Evolutionary conservation across 345 rosid species (phyloP).

Genomic region (Populus ilicifolia): DNA sequence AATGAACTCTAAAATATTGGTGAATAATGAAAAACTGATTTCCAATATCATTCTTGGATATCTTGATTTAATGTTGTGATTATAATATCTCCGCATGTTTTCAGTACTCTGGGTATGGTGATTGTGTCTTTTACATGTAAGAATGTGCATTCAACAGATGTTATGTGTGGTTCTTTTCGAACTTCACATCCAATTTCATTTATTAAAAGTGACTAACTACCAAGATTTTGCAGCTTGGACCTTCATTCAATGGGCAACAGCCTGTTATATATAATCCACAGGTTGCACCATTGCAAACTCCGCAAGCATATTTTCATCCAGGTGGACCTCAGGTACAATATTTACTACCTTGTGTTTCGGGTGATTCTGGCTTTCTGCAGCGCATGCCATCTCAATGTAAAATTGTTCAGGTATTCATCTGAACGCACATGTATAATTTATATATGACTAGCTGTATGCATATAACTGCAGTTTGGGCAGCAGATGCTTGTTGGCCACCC

Average conservation of each 20-base stretch:
- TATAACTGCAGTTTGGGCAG: constrained; percentile 55
- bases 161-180: background rate
- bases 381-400: background rate
- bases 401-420: background rate
- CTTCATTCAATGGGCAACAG: constrained; percentile 59
- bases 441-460: constrained; percentile 13
- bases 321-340: constrained; percentile 64
- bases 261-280: constrained; percentile 60
- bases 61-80: background rate
- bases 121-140: background rate
- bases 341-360: background rate
- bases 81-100: background rate
- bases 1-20: background rate
- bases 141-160: background rate
- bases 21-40: background rate
- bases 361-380: background rate
- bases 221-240: constrained; percentile 52
- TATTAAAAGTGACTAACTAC: constrained; percentile 10
- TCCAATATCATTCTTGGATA: background rate
- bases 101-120: background rate
- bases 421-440: background rate
- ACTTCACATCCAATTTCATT: background rate
- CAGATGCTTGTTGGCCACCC: constrained; percentile 60
- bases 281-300: constrained; percentile 49
- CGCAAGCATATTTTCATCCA: constrained; percentile 68